phyloP scores from a whole-genome alignment of 768 basidiomycete genomes.

The Mycena alexandri region DNA sequence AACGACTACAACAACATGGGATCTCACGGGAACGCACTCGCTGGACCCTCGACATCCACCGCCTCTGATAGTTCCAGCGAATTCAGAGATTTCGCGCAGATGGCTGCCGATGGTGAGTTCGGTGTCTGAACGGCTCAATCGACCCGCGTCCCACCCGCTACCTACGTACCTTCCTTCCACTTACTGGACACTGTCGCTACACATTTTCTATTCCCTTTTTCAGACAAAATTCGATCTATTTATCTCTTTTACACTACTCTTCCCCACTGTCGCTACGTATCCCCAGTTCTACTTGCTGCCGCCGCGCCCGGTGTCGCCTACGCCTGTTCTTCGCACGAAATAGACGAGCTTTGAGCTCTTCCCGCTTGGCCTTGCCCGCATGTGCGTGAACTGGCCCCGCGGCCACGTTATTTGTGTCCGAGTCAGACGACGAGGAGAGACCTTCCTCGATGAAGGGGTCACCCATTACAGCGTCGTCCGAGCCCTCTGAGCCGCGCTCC shows the following conservation, averaged over 20 bases:
- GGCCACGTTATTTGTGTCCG: neutral
- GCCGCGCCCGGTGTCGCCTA: neutral
- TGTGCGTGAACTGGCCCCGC: neutral
- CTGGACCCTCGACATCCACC: neutral
- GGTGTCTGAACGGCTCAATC: neutral
- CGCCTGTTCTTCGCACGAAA: neutral
- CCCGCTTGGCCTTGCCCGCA: neutral
- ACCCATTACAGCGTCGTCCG: constrained; percentile 21
- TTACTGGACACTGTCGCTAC: constrained; percentile 3
- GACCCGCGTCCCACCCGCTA: neutral
- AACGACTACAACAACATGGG: neutral
- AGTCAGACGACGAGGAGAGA: constrained; percentile 13
- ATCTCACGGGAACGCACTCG: constrained; percentile 1
- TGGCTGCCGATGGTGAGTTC: neutral
- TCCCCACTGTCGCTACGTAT: neutral
- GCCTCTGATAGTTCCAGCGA: neutral
- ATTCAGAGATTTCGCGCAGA: neutral
- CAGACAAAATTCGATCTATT: neutral
- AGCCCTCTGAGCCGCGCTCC: constrained; percentile 16
- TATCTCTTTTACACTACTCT: neutral
- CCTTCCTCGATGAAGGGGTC: constrained; percentile 20
- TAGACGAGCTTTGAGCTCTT: constrained; percentile 6
- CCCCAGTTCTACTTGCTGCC: constrained; percentile 9
- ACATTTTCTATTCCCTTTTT: no score
- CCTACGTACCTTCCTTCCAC: neutral